These are phyloP conservation scores for Podosphaera fusca DNA, from an alignment of 2,329 filamentous ascomycete genomes.

Conservation along the genomic window DNA sequence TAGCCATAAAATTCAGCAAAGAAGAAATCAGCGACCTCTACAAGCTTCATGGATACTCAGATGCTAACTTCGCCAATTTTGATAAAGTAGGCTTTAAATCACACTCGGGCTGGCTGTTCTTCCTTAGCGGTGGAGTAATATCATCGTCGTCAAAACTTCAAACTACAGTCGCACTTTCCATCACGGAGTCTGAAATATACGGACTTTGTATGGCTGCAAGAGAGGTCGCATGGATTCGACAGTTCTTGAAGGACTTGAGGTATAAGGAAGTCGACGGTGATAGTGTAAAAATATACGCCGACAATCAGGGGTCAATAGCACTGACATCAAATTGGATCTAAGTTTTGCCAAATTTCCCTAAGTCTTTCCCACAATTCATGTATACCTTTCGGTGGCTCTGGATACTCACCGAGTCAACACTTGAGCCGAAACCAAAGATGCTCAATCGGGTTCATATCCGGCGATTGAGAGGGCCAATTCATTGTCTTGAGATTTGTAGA, in stretches of 20 bases:
- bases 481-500: too few relatives aligned
- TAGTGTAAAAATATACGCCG: neutral
- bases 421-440: too few relatives aligned
- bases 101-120: neutral
- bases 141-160: slow-evolving; percentile 1
- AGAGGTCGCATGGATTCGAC: neutral
- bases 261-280: neutral
- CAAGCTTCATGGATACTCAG: neutral
- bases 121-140: neutral
- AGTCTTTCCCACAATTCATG: too few relatives aligned
- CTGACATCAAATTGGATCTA: neutral
- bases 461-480: too few relatives aligned
- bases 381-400: too few relatives aligned
- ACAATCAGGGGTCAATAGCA: neutral
- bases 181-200: neutral
- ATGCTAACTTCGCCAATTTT: neutral
- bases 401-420: too few relatives aligned
- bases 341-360: too few relatives aligned
- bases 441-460: too few relatives aligned
- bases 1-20: neutral
- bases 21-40: neutral
- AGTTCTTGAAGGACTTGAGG: neutral
- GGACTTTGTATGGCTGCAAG: neutral
- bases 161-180: neutral
- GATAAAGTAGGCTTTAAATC: neutral